These are phyloP conservation scores for Fusarium robinianum DNA, from an alignment of 2,329 filamentous ascomycete species.

Conservation along the genomic window DNA sequence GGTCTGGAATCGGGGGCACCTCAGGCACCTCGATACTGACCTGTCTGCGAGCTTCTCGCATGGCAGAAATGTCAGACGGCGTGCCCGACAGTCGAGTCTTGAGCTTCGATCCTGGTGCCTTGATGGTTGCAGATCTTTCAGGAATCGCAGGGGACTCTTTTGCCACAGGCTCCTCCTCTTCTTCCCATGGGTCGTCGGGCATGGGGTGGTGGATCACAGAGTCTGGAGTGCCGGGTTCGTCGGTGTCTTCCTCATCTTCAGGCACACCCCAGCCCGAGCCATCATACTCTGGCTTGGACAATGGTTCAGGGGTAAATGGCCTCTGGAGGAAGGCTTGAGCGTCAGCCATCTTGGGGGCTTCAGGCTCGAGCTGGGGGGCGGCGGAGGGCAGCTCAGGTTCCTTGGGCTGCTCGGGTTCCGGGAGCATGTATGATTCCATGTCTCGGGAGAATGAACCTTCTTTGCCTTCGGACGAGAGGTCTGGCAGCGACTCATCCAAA, in stretches of 20 bases:
- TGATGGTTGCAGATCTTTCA: constrained; percentile 84
- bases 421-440: constrained; percentile 53
- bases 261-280: constrained; percentile 64
- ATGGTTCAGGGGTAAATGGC: constrained; percentile 54
- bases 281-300: constrained; percentile 66
- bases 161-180: constrained; percentile 51
- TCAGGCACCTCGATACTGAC: constrained; percentile 74
- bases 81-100: constrained; percentile 90
- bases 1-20: constrained; percentile 64
- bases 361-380: constrained; percentile 29
- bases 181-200: constrained; percentile 43
- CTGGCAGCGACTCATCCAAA: constrained; percentile 42
- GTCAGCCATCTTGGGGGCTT: constrained; percentile 43
- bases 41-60: constrained; percentile 84
- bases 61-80: constrained; percentile 78
- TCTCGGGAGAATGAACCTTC: constrained; percentile 48
- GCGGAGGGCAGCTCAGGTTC: constrained; percentile 38
- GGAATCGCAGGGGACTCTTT: constrained; percentile 69
- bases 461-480: constrained; percentile 42
- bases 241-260: constrained; percentile 54
- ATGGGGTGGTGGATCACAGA: constrained; percentile 86
- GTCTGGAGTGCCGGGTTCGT: constrained; percentile 76
- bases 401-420: constrained; percentile 43
- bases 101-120: constrained; percentile 80
- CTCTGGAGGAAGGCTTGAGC: constrained; percentile 46